Percentiles rank a stretch among this genome's conserved stretches.
These are phyloP conservation scores for Rhinocladiella similis DNA, from an alignment of 2,329 filamentous ascomycete genomes.

Conservation along the genomic window DNA sequence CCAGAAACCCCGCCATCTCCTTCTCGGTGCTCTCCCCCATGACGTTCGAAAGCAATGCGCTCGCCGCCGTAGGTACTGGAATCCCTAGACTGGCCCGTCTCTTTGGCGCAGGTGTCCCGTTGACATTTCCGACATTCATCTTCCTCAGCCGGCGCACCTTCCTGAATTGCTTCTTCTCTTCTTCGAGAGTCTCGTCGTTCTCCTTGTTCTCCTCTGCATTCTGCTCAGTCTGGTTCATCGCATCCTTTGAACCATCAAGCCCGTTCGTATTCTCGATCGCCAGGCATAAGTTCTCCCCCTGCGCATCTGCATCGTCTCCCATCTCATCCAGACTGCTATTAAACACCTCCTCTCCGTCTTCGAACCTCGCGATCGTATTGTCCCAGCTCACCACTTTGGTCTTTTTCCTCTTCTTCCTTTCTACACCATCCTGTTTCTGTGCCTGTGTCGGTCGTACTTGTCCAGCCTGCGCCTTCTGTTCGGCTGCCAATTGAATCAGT, in stretches of 20 bases:
- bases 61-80: slow-evolving; percentile 5
- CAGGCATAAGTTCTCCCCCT: background rate
- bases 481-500: slow-evolving; percentile 25
- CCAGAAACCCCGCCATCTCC: too few relatives aligned
- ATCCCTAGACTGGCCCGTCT: slow-evolving; percentile 7
- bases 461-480: slow-evolving; percentile 13
- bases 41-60: too few relatives aligned
- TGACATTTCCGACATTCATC: slow-evolving; percentile 22
- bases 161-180: slow-evolving; percentile 12
- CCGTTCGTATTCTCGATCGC: background rate
- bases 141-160: slow-evolving; percentile 26
- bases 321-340: background rate
- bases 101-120: slow-evolving; percentile 24
- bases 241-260: background rate
- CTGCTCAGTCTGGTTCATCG: background rate
- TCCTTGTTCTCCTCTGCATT: background rate
- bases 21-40: too few relatives aligned
- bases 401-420: slow-evolving; percentile 3
- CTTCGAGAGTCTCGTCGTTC: background rate
- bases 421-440: background rate
- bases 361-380: slow-evolving; percentile 10
- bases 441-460: background rate
- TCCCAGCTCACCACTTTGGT: slow-evolving; percentile 14
- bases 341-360: slow-evolving; percentile 7
- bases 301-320: background rate